A percentile compares a stretch with the other conserved stretches of the same genome.
Conservation (phyloP, 441 rosid species). For the Sinapis alba region DNA sequence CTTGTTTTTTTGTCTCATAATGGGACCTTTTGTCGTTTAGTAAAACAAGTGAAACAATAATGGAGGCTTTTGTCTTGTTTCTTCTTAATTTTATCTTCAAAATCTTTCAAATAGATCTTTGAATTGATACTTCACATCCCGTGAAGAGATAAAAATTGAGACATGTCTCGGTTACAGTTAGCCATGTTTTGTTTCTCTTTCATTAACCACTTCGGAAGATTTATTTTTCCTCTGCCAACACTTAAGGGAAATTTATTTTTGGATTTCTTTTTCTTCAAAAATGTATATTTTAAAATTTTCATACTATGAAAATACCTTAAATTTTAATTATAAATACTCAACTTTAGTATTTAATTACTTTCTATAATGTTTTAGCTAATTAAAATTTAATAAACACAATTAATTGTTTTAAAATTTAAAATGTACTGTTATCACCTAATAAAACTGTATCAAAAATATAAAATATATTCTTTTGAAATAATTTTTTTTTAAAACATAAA, state of each 20-base stretch:
- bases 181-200: background rate
- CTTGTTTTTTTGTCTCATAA: slow-evolving; percentile 9
- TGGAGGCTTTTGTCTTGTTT: slow-evolving; percentile 12
- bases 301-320: background rate
- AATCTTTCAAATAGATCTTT: slow-evolving; percentile 8
- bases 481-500: no score
- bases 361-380: background rate
- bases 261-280: background rate
- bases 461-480: no score
- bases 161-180: background rate
- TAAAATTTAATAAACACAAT: no score
- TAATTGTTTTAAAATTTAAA: background rate
- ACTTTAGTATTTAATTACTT: background rate
- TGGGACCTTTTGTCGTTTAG: slow-evolving; percentile 31
- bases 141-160: slow-evolving; percentile 11
- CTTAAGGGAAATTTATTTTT: background rate
- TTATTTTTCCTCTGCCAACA: background rate
- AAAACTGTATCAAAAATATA: no score
- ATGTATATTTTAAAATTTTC: no score
- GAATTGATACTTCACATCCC: slow-evolving; percentile 14
- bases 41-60: slow-evolving; percentile 21
- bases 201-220: background rate
- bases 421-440: background rate
- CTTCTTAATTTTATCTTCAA: slow-evolving; percentile 19
- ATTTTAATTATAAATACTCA: background rate